Evolutionary conservation across 2,329 filamentous ascomycete species (phyloP), one percentile per base, ranked within the genome.

Genomic region (Thielaviopsis ethacetica): DNA sequence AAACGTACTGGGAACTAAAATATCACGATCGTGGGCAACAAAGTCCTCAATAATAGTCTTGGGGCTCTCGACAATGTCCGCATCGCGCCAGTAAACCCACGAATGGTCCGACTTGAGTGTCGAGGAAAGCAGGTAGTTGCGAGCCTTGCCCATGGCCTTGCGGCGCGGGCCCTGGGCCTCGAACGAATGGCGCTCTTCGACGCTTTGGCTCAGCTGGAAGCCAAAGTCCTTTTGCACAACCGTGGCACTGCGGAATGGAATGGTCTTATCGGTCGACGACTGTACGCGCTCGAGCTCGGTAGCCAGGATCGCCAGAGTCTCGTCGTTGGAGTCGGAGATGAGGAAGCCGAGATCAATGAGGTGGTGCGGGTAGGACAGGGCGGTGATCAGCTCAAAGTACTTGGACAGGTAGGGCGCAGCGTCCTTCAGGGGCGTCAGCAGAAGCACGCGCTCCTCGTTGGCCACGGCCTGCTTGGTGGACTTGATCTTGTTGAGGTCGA

Each of bases 81-180:
- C 91, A 70, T 98, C 93, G 62, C 93, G 83, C 93, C 93, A 98
- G 71, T 96, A 97, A 9, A 97, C 91, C 93, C 93, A 98, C 9
- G 90, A 91, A 69, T 98, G 93, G 62, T 97, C 90, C 0, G 90
- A 83, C 74, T 94, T 95, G 66, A 98, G 69, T 2, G 93, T 85
- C 0, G 88, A 78, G 34, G 83, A 81, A 1, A 98, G 80, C 21
- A 98, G 77, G 71, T 95, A 98, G 71, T 98, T 98, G 65, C 93
- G 82, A 27, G 93, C 93, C 65, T 80, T 83, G 53, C 86, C 93
- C 81, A 98, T 91, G 41, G 85, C 83, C 73, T 91, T 97, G 64
- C 93, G 83, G 63, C 93, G 82, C 5, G 91, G 91, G 1, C 85
- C 93, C 68, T 98, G 93, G 1, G 88, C 90, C 61, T 82, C 83